phyloP scores from a whole-genome alignment of 257 asterid species.

The Perilla frutescens region DNA sequence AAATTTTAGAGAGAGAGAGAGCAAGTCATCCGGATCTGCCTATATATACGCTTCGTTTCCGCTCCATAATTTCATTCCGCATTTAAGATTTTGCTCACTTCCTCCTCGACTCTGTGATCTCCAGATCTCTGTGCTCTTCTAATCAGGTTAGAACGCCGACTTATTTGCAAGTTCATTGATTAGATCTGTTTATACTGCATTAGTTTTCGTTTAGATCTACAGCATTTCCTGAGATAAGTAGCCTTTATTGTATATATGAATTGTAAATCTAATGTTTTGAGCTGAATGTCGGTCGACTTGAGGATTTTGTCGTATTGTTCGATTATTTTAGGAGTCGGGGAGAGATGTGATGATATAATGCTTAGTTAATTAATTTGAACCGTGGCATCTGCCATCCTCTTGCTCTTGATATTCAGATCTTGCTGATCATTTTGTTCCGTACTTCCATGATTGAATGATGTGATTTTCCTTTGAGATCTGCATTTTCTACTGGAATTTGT shows the following conservation, averaged over 20 bases:
- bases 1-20: slow-evolving; percentile 10
- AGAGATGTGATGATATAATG: slow-evolving; percentile 1
- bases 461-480: slow-evolving; percentile 5
- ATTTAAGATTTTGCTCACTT: not conserved
- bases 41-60: slow-evolving; percentile 33
- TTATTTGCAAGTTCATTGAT: not conserved
- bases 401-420: slow-evolving; percentile 36
- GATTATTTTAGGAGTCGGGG: not conserved
- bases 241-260: not conserved
- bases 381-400: not conserved
- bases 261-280: not conserved
- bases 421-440: not conserved
- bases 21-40: slow-evolving; percentile 39
- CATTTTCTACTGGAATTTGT: not conserved
- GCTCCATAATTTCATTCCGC: slow-evolving; percentile 30
- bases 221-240: not conserved
- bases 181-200: slow-evolving; percentile 29
- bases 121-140: slow-evolving; percentile 17
- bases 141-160: slow-evolving; percentile 35
- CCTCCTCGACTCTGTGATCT: not conserved
- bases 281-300: not conserved
- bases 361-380: not conserved
- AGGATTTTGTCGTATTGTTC: not conserved
- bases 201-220: slow-evolving; percentile 31
- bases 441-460: not conserved